Base-by-base conservation (phyloP, 805 yeast genomes). In the Candida tallmaniae region DNA sequence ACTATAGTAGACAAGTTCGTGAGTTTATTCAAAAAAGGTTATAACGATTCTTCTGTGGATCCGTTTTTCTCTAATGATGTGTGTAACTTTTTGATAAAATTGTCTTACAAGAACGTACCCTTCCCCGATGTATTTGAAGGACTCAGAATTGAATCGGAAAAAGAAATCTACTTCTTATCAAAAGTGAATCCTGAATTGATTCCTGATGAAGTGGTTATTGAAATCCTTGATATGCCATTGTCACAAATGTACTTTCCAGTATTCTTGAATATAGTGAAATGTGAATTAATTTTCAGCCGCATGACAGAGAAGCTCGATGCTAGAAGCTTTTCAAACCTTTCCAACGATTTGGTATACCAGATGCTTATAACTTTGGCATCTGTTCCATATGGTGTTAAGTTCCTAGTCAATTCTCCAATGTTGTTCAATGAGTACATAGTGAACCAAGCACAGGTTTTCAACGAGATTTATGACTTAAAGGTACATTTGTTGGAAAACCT, bases 391-490 rank as follows among this genome's bases (percentile, higher is more conserved):
- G 47, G 47, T 5, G 31, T 29, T 5, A 24, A 32, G 15, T 54
- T 47, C 35, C 45, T 59, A 20, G 42, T 41, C 20, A 34, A 47
- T 12, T 33, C 56, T 12, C 65, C 65, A 2, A 47, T 39, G 19
- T 40, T 56, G 1, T 38, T 60, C 11, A 41, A 45, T 18, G 45
- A 48, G 11, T 47, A 45, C 31, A 33, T 61, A 6, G 27, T 51
- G n/a, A 41, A 44, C 9, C 33, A 44, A 2, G 23, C 13, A 21
- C 38, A 45, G 9, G 39, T 55, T 10, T 52, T 51, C 34, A 34
- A 37, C 16, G 56, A 56, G 16, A 33, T 61, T 10, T 60, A 54
- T 52, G 40, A 41, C 14, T 39, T 49, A 28, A 58, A 56, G 36
- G 25, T 42, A 12, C 42, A 45, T 14, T 44, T 50, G 9, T 41